Base-by-base conservation (phyloP, 805 yeast genomes). In the Suhomyces prunicola region DNA sequence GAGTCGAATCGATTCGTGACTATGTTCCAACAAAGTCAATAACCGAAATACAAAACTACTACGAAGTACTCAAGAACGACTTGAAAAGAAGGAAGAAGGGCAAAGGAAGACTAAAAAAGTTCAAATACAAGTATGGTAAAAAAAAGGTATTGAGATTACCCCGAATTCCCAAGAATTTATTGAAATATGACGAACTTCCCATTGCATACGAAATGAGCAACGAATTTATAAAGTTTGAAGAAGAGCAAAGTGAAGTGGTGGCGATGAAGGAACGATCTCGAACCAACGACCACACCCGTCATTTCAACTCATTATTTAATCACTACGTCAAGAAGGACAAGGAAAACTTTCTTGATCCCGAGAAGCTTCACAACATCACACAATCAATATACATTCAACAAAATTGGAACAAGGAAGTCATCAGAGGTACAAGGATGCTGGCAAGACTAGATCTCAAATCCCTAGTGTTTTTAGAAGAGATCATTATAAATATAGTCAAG, bases 141-240 rank as follows among this genome's bases (percentile, higher is more conserved):
- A 49, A 31, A 33, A 49, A 39, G 46, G 46, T 26, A 9, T 47
- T 56, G 19, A 49, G 45, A 35, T 58, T 57, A 24, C 51, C 53
- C 4, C 42, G 41, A 17, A 41, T 46, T 1, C 57, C 56, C 33
- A 54, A 56, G 22, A 50, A 58, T 17, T 59, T 78, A 29, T 52
- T 73, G 2, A 58, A 65, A 12, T 78, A 80, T 59, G 65, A 68
- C 27, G 79, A 80, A 10, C 65, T 84, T 8, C 87, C 88, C 1
- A 70, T 72, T 3, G 80, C 85, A 1, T 65, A 71, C 54, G 88
- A 84, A 58, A 71, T 84, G 70, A 77, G 79, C 54, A 72, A 71
- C 6, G 63, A 62, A 17, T 77, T 71, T 52, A 59, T 79, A 1
- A 61, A 65, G 5, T 61, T 78, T 55, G 88, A 84, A 57, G 79